These are phyloP conservation scores for Lipomyces yamanashiensis DNA, from an alignment of 805 yeast species.

Conservation along the genomic window DNA sequence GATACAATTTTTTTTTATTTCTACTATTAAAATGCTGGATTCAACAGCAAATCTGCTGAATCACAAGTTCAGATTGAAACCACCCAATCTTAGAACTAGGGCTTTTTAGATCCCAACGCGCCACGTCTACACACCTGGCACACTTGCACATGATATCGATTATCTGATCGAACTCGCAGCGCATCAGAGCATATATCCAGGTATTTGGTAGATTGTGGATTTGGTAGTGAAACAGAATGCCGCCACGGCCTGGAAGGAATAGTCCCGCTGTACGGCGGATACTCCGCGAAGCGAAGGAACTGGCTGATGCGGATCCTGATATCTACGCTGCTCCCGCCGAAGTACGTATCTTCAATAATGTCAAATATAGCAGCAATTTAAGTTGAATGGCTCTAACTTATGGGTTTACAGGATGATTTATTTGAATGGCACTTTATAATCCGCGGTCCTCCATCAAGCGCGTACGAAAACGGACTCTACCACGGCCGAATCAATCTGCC, in stretches of 20 bases:
- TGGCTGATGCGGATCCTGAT: slow-evolving; percentile 23
- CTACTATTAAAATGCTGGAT: too few species aligned
- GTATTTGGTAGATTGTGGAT: not conserved
- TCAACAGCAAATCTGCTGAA: too few species aligned
- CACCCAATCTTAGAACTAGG: not conserved
- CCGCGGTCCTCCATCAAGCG: slow-evolving; percentile 90
- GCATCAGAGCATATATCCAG: not conserved
- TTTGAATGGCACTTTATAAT: slow-evolving; percentile 82
- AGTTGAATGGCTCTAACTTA: not conserved
- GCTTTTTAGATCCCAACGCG: not conserved
- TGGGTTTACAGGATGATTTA: slow-evolving; percentile 21
- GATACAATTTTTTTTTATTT: too few species aligned
- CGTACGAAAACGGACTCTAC: slow-evolving; percentile 83
- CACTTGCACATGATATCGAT: not conserved
- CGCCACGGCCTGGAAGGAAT: slow-evolving; percentile 11
- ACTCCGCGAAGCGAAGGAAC: slow-evolving; percentile 32
- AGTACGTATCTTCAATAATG: slow-evolving; percentile 4
- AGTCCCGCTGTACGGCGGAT: slow-evolving; percentile 30
- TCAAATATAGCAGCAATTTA: too few species aligned
- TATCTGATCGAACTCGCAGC: too few species aligned
- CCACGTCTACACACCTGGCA: not conserved
- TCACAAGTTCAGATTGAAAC: not conserved
- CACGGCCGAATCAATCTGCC: slow-evolving; percentile 89
- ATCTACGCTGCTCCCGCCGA: slow-evolving; percentile 32
- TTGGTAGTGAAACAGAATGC: not conserved